Evolutionary conservation across 2,329 filamentous ascomycete genomes (phyloP).

Genomic region (Talaromyces sp.): DNA sequence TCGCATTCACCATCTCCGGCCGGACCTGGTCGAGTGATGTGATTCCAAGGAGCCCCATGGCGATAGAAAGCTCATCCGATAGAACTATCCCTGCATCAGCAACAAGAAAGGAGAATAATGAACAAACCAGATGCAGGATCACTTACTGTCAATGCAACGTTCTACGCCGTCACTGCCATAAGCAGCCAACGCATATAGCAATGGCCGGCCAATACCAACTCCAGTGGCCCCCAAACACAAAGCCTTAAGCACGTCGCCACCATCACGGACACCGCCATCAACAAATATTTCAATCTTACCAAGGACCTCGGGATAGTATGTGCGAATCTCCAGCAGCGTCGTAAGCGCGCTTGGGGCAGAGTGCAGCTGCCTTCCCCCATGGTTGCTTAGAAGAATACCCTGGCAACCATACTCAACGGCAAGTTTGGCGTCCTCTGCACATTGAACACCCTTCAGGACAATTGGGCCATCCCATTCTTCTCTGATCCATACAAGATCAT

Average conservation of each 20-base stretch:
- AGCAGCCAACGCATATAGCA: constrained; percentile 1
- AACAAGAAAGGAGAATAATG: not conserved
- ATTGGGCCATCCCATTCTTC: constrained; percentile 5
- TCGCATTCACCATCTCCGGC: not conserved
- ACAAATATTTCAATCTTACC: not conserved
- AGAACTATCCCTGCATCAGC: not conserved
- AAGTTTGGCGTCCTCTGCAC: not conserved
- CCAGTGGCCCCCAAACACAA: constrained; percentile 3
- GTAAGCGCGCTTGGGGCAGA: constrained; percentile 41
- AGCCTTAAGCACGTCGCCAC: constrained; percentile 4
- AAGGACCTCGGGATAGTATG: constrained; percentile 19
- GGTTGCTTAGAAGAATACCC: constrained; percentile 33
- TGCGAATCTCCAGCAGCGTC: constrained; percentile 42
- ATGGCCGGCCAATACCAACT: not conserved
- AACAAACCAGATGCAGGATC: not conserved
- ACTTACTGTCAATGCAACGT: not conserved
- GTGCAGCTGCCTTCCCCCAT: constrained; percentile 43
- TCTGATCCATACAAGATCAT: not conserved
- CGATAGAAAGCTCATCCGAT: not conserved
- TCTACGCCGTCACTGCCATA: not conserved
- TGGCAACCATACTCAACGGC: constrained; percentile 19
- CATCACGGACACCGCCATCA: constrained; percentile 2
- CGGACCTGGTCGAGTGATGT: not conserved
- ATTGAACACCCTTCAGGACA: constrained; percentile 7
- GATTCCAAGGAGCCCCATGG: not conserved